These are phyloP conservation scores for Fomitopsis pulvina DNA, from an alignment of 768 basidiomycete species.

Conservation along the genomic window DNA sequence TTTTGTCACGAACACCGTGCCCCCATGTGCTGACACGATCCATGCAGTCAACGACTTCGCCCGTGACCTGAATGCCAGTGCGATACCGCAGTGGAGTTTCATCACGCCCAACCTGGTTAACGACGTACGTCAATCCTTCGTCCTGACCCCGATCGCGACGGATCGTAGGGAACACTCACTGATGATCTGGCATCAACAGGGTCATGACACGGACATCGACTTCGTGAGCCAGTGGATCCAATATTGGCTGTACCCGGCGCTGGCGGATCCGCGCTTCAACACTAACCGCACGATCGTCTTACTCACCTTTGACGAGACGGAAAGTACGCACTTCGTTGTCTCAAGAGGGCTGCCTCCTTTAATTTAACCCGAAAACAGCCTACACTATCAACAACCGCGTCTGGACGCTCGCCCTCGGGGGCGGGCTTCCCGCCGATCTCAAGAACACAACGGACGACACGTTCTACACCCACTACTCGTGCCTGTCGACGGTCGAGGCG, in stretches of 20 bases:
- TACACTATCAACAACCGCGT: conserved; percentile 40
- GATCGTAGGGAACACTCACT: background rate
- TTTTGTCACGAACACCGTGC: background rate
- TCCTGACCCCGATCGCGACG: background rate
- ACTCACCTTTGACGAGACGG: conserved; percentile 59
- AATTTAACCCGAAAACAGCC: conserved; percentile 21
- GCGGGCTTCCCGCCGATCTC: conserved; percentile 35
- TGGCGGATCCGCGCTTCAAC: conserved; percentile 48
- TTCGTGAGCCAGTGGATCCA: conserved; percentile 40
- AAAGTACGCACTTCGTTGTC: conserved; percentile 11
- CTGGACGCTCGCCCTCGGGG: conserved; percentile 37
- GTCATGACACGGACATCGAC: conserved; percentile 50
- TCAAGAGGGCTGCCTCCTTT: background rate
- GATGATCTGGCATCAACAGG: background rate
- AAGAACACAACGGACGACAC: conserved; percentile 41
- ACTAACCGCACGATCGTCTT: conserved; percentile 47
- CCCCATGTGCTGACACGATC: background rate
- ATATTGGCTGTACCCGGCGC: conserved; percentile 46
- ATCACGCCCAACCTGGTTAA: conserved; percentile 56
- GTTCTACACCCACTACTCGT: conserved; percentile 59
- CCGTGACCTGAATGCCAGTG: conserved; percentile 41
- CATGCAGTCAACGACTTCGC: conserved; percentile 47
- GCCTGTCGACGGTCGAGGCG: conserved; percentile 46
- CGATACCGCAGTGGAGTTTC: conserved; percentile 53
- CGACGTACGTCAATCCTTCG: conserved; percentile 29